phyloP scores from a whole-genome alignment of 345 rosid species.

The Salix purpurea region DNA sequence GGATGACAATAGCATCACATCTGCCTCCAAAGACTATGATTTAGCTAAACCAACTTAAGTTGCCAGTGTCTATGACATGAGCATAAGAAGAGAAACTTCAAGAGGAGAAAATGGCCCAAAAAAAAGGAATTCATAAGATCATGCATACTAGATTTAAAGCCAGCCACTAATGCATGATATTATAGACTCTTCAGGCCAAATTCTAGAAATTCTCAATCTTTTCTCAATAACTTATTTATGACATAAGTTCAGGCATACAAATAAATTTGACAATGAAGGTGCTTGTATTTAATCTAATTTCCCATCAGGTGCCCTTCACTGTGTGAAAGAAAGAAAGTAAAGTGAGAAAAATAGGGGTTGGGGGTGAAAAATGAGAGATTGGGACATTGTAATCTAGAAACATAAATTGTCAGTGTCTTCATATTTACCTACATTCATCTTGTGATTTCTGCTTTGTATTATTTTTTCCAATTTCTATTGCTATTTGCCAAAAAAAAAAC shows the following conservation, averaged over 20 bases:
- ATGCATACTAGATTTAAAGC: background rate
- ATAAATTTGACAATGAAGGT: background rate
- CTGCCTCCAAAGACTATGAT: background rate
- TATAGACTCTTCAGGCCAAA: background rate
- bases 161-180: background rate
- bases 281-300: background rate
- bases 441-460: background rate
- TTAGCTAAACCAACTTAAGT: background rate
- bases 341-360: too few species aligned
- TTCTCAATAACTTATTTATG: background rate
- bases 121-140: background rate
- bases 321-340: background rate
- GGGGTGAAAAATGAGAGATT: background rate
- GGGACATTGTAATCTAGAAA: background rate
- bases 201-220: background rate
- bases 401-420: background rate
- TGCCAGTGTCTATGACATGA: background rate
- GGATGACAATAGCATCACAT: background rate
- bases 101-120: too few species aligned
- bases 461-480: background rate
- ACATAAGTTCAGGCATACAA: background rate
- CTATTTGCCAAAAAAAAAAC: background rate
- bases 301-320: background rate
- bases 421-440: too few species aligned
- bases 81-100: background rate